Percentiles rank a stretch among this genome's conserved stretches.
phyloP scores from a whole-genome alignment of 1,284 basidiomycete genomes.

The Rhodotorula sp. region DNA sequence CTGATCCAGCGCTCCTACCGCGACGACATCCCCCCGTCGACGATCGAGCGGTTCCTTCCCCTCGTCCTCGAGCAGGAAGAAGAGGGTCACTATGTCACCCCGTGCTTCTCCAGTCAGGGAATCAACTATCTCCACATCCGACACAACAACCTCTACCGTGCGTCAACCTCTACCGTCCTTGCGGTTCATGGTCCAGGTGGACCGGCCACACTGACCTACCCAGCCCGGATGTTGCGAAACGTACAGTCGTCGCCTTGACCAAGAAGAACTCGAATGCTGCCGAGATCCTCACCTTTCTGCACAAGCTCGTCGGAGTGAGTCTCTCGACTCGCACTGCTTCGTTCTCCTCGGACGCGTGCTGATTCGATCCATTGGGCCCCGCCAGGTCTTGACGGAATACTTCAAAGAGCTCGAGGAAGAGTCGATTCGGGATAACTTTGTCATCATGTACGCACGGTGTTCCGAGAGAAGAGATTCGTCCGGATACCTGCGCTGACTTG shows the following conservation, averaged over 20 bases:
- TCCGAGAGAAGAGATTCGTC: too few species aligned
- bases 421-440: slow-evolving; percentile 97
- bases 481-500: background rate
- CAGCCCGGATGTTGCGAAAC: too few species aligned
- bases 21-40: slow-evolving; percentile 86
- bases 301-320: slow-evolving; percentile 67
- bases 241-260: slow-evolving; percentile 84
- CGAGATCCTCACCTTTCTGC: slow-evolving; percentile 94
- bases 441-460: slow-evolving; percentile 74
- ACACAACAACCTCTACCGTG: slow-evolving; percentile 95
- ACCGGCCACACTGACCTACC: background rate
- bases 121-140: slow-evolving; percentile 99
- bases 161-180: slow-evolving; percentile 48
- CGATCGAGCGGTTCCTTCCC: slow-evolving; percentile 91
- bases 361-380: background rate
- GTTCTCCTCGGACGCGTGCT: background rate
- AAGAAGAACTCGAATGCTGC: slow-evolving; percentile 95
- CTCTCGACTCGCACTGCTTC: background rate
- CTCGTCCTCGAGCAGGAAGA: slow-evolving; percentile 95
- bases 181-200: background rate
- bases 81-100: slow-evolving; percentile 88
- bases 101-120: slow-evolving; percentile 90
- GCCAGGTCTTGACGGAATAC: slow-evolving; percentile 87
- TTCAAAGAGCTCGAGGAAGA: slow-evolving; percentile 99
- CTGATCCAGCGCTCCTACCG: slow-evolving; percentile 92